Evolutionary conservation across 208 protist species (phyloP).

Genomic region (Trichomonas vaginalis): DNA sequence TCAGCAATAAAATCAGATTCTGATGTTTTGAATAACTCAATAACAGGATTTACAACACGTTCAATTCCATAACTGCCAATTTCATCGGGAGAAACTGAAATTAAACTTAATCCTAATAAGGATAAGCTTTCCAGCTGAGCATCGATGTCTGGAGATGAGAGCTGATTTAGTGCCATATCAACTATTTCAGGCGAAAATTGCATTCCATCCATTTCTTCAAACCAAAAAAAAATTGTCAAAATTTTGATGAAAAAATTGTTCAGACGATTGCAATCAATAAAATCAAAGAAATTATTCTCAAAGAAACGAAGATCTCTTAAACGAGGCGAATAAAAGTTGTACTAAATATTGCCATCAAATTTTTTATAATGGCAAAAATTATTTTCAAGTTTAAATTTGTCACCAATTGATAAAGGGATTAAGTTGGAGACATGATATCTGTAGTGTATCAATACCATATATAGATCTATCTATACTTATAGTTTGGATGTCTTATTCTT

Average conservation of each 20-base stretch:
- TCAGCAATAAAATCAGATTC: neutral
- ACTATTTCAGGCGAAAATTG: neutral
- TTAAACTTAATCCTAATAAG: neutral
- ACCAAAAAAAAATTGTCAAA: too few species aligned
- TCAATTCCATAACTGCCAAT: neutral
- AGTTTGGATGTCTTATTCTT: too few species aligned
- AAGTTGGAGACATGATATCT: too few species aligned
- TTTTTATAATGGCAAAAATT: too few species aligned
- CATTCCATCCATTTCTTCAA: neutral
- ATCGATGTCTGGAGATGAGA: neutral
- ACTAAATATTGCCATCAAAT: too few species aligned
- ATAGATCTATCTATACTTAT: too few species aligned
- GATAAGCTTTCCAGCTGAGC: neutral
- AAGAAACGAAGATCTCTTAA: neutral
- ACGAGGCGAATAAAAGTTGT: neutral
- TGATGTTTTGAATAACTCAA: neutral
- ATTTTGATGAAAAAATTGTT: neutral
- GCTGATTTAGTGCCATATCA: neutral
- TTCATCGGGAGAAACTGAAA: neutral
- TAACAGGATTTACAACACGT: neutral
- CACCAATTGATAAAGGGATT: too few species aligned
- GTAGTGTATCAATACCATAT: too few species aligned
- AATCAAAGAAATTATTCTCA: neutral
- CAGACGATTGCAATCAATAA: neutral
- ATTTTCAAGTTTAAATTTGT: too few species aligned